These are phyloP conservation scores for Solanum rostratum DNA, from an alignment of 257 asterid genomes.

Conservation along the genomic window DNA sequence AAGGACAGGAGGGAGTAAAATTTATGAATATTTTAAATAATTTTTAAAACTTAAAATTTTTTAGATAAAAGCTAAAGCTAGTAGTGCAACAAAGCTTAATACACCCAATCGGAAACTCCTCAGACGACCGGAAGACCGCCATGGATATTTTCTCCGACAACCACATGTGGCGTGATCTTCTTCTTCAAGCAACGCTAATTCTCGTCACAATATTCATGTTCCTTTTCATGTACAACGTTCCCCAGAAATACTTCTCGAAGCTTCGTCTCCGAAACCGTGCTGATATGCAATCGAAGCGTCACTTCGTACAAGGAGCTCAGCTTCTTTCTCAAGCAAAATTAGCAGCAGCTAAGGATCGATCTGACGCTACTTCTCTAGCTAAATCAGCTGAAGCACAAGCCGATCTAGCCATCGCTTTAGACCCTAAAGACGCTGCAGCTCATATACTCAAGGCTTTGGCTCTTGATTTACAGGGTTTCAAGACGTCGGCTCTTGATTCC, in stretches of 20 bases:
- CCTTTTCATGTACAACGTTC: constrained; percentile 32
- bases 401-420: constrained; percentile 43
- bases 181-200: constrained; percentile 34
- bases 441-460: constrained; percentile 62
- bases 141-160: not conserved
- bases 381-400: constrained; percentile 43
- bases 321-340: constrained; percentile 45
- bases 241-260: constrained; percentile 45
- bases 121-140: not conserved
- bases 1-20: too few species aligned
- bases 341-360: constrained; percentile 4
- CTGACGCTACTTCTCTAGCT: constrained; percentile 18
- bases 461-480: constrained; percentile 53
- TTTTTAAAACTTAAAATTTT: too few species aligned
- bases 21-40: too few species aligned
- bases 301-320: constrained; percentile 64
- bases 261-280: constrained; percentile 30
- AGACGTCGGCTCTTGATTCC: constrained; percentile 52
- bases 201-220: constrained; percentile 17
- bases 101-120: not conserved
- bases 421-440: constrained; percentile 53
- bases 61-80: not conserved
- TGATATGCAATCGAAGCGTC: constrained; percentile 52
- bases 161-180: constrained; percentile 44
- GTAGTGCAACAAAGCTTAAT: not conserved